phyloP scores from a whole-genome alignment of 768 basidiomycete species.

The Psilocybe sp. region DNA sequence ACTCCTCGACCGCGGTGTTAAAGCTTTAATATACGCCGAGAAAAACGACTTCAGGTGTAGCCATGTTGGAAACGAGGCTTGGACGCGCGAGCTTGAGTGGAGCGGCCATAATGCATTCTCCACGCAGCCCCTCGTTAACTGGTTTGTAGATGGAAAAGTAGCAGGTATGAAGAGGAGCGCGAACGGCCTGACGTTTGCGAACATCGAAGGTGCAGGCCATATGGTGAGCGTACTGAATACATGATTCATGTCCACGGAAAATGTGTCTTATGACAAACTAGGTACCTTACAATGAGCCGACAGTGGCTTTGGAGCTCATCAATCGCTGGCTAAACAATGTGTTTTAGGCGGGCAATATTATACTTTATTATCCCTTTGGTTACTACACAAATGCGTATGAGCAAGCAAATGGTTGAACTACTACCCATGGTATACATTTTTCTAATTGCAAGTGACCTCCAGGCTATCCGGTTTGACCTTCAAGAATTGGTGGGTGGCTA shows the following conservation, averaged over 20 bases:
- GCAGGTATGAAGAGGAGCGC: slow-evolving; percentile 32
- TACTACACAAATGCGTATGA: no score
- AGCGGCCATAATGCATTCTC: slow-evolving; percentile 48
- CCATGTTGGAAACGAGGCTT: slow-evolving; percentile 69
- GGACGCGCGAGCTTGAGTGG: slow-evolving; percentile 72
- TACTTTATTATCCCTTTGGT: no score
- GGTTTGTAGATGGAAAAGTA: slow-evolving; percentile 50
- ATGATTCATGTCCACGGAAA: no score
- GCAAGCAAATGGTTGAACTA: no score
- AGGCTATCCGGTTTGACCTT: no score
- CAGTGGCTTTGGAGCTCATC: slow-evolving; percentile 11
- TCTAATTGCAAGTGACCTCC: no score
- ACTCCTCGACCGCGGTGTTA: slow-evolving; percentile 71
- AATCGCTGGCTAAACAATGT: slow-evolving; percentile 10
- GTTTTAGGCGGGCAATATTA: no score
- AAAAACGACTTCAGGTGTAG: slow-evolving; percentile 75
- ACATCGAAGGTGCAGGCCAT: slow-evolving; percentile 67
- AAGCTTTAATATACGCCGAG: slow-evolving; percentile 68
- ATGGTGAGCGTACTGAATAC: slow-evolving; percentile 41
- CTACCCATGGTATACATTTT: no score
- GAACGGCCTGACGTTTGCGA: slow-evolving; percentile 60
- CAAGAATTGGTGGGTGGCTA: no score
- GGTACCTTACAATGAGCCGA: slow-evolving; percentile 16
- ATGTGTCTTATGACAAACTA: background rate
- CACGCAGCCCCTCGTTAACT: slow-evolving; percentile 43